Evolutionary conservation across 345 rosid genomes (phyloP), one percentile per base, ranked within the genome.

Genomic region (Brassica carinata): DNA sequence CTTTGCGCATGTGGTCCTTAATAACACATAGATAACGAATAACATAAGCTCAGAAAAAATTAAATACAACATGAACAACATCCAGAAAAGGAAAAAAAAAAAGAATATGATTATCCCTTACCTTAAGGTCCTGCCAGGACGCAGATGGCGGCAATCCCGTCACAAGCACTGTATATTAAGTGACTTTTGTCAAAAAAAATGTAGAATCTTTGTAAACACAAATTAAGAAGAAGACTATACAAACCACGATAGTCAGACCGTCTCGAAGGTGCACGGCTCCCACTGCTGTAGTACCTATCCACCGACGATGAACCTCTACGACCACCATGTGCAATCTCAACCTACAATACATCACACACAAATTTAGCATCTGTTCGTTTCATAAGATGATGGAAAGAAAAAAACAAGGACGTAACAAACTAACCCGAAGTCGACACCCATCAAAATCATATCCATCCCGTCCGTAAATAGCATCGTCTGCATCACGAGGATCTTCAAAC

Each of bases 81-180:
- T 38, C 11, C 14, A 19, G 11, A 34, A 34, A 34, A 5, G 1
- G 5, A 5, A 5, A 34, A 5, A 5, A 36, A 36, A 31, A 31
- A 2, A 31, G 5, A 2, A 31, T 31, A 3, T 31, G 34, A 17
- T 64, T 19, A 57, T 0, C 8, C 29, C 10, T 82, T 65, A 96
- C 99, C 94, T 96, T 96, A n/a, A 94, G 92, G 83, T 96, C 99
- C 82, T 96, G 98, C 99, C 99, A 96, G 27, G 99, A 96, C 63
- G 99, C 99, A 83, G 99, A 94, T 3, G 94, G 82, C 3, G 99
- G 99, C 67, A 96, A 82, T 38, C 99, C 99, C 31, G 95, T 89
- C 64, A 96, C 88, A 85, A 90, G 72, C 72, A 96, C 99, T 96
- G 89, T 74, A 86, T 9, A 2, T 15, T 3, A 34, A 34, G 40